A percentile compares a stretch with the other conserved stretches of the same genome.
These are phyloP conservation scores for Atkinsonella hypoxylon DNA, from an alignment of 2,329 filamentous ascomycete species.

Conservation along the genomic window DNA sequence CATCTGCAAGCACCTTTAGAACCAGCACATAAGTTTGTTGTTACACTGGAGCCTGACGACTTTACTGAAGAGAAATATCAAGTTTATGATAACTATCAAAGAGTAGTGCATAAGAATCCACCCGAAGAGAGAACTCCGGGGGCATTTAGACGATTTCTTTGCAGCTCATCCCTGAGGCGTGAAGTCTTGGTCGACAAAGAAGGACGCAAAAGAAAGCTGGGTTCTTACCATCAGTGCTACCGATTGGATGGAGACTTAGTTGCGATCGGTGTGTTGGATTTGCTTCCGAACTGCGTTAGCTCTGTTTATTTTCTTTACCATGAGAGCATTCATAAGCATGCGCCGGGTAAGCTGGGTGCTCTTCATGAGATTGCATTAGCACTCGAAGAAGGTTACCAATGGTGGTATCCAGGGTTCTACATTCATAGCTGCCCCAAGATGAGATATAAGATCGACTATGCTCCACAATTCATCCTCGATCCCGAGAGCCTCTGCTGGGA, in stretches of 20 bases:
- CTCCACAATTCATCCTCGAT: constrained; percentile 62
- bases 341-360: constrained; percentile 65
- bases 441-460: constrained; percentile 73
- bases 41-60: constrained; percentile 56
- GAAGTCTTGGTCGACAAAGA: constrained; percentile 30
- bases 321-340: constrained; percentile 56
- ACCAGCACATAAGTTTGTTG: constrained; percentile 54
- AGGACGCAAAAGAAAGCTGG: constrained; percentile 44
- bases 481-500: constrained; percentile 54
- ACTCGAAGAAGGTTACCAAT: constrained; percentile 55
- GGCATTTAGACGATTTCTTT: constrained; percentile 63
- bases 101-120: constrained; percentile 56
- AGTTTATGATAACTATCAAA: constrained; percentile 66
- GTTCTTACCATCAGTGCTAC: constrained; percentile 75
- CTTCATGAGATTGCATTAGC: constrained; percentile 62
- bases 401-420: constrained; percentile 74
- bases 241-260: constrained; percentile 64
- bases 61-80: constrained; percentile 67
- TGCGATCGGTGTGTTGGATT: constrained; percentile 64
- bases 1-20: constrained; percentile 44
- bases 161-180: constrained; percentile 51
- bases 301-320: constrained; percentile 79
- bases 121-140: constrained; percentile 42
- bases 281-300: constrained; percentile 65
- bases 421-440: constrained; percentile 75